Percentiles rank a stretch among this genome's conserved stretches.
phyloP scores from a whole-genome alignment of 192 early-diverging fungal genomes.

The Gaertneriomyces semiglobifer region DNA sequence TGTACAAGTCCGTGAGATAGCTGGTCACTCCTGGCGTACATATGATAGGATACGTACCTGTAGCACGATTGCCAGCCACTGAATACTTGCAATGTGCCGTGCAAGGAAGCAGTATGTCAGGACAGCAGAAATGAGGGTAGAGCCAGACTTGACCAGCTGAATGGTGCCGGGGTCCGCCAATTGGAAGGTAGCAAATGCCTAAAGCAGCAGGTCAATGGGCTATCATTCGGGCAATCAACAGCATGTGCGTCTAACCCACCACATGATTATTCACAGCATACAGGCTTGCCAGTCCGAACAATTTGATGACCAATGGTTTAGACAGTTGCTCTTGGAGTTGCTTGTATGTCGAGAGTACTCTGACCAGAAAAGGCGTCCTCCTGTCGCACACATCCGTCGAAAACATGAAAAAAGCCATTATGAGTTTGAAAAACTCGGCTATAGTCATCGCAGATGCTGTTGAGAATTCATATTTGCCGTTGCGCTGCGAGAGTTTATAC shows the following conservation, averaged over 20 bases:
- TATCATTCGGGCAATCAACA: too few relatives aligned
- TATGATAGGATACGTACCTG: conserved; percentile 2
- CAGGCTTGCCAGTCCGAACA: too few relatives aligned
- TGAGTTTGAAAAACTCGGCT: conserved; percentile 4
- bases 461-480: conserved; percentile 11
- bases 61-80: conserved; percentile 8
- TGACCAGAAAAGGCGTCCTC: too few relatives aligned
- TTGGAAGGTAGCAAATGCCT: background rate
- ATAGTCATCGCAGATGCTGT: conserved; percentile 5
- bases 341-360: too few relatives aligned
- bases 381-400: too few relatives aligned
- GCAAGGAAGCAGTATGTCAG: background rate
- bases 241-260: too few relatives aligned
- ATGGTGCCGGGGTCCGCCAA: conserved; percentile 14
- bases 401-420: too few relatives aligned
- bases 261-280: too few relatives aligned
- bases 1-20: background rate
- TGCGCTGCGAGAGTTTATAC: background rate
- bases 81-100: background rate
- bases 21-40: background rate
- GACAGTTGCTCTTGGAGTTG: too few relatives aligned
- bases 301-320: too few relatives aligned
- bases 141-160: conserved; percentile 18
- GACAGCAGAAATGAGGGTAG: background rate
- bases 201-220: too few relatives aligned